Evolutionary conservation across 1,284 basidiomycete genomes (phyloP), one percentile per base, ranked within the genome.

Genomic region (Neolentinus lepideus): DNA sequence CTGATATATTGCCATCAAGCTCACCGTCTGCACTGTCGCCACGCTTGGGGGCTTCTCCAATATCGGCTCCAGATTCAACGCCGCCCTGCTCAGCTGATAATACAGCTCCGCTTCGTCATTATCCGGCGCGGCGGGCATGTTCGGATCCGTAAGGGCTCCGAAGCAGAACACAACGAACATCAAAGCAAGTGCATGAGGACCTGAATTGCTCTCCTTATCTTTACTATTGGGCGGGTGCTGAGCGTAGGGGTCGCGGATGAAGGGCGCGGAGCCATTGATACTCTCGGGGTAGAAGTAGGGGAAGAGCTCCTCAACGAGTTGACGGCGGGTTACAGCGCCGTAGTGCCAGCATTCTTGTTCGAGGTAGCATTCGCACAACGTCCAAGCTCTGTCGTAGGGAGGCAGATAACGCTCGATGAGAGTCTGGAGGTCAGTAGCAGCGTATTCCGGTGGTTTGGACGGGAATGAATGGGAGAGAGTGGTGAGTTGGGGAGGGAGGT

Each of bases 271-370:
- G 33, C 29, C 21, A 12, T 66, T 63, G n/a, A 69, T 62, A 11
- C 76, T 76, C 59, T 85, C 84, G 16, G 67, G 66, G 60, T 85
- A 88, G 80, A 84, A 88, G 35, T 81, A 64, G 24, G 86, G 85
- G 16, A 88, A 69, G 27, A 83, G 68, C 59, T 88, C 85, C 56
- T 84, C 80, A n/a, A 75, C 60, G 21, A 88, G 68, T 57, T 88
- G 85, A 14, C 70, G 71, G 36, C 72, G 70, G 1, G 81, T 82
- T 26, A 88, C 79, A 0, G 85, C 82, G 29, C 84, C 83, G 59
- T 86, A 88, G 65, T 88, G 87, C 87, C 87, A 89, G 0, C 84
- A 83, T 1, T 85, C 83, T 62, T 85, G 82, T 24, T 84, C 81
- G 51, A 88, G 75, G 66, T 89, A 89, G 12, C 86, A 73, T 24